Evolutionary conservation across 2,329 filamentous ascomycete species (phyloP).

Genomic region (Exophiala phaeomuriformis): DNA sequence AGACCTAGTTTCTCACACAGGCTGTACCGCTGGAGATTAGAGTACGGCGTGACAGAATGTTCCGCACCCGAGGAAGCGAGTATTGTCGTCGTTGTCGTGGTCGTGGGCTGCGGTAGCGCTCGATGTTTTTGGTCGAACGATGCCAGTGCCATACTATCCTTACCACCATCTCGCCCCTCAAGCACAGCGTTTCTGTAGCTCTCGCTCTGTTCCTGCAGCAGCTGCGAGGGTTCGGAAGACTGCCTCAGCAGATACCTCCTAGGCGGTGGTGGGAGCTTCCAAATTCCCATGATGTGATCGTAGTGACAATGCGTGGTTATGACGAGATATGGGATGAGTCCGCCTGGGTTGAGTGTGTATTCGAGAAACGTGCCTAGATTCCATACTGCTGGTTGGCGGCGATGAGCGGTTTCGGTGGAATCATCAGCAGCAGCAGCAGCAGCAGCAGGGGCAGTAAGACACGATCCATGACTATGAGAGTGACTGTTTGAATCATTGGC

Average conservation of each 20-base stretch:
- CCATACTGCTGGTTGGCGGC: constrained; percentile 11
- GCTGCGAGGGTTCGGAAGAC: not conserved
- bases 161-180: no score
- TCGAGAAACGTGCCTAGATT: constrained; percentile 22
- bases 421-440: not conserved
- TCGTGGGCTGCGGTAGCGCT: not conserved
- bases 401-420: not conserved
- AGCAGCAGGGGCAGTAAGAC: not conserved
- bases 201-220: no score
- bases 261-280: constrained; percentile 15
- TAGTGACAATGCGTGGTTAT: constrained; percentile 25
- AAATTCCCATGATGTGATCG: constrained; percentile 33
- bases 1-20: constrained; percentile 17
- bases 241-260: not conserved
- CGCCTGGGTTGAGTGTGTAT: constrained; percentile 20
- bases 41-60: constrained; percentile 20
- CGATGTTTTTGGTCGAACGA: no score
- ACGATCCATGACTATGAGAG: no score
- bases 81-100: constrained; percentile 11
- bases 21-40: constrained; percentile 22
- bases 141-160: no score
- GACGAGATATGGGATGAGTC: constrained; percentile 20
- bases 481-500: not conserved
- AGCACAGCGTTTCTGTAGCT: no score
- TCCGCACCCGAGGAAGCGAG: constrained; percentile 18